Percentiles rank a stretch among this genome's conserved stretches.
Evolutionary conservation across 208 protist species (phyloP).

Genomic region (Crithidia fasciculata): DNA sequence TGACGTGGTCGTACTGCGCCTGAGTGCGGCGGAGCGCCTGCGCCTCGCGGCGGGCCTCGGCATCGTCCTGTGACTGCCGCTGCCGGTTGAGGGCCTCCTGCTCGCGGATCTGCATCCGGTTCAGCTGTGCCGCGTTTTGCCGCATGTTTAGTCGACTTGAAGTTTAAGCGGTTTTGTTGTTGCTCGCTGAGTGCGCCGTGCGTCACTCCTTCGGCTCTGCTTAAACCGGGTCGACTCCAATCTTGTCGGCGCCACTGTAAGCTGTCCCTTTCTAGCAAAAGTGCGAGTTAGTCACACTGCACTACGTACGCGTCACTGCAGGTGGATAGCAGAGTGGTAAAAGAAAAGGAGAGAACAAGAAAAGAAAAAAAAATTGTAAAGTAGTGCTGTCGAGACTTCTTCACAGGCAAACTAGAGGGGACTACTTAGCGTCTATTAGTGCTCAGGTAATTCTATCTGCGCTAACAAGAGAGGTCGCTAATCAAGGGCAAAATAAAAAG

Average conservation of each 20-base stretch:
- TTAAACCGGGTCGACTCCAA: no score
- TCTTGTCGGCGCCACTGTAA: no score
- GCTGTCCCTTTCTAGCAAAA: no score
- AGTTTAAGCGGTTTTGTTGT: not conserved
- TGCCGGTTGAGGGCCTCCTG: constrained; percentile 85
- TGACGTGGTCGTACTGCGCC: constrained; percentile 69
- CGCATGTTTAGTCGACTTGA: constrained; percentile 31
- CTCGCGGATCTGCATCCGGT: constrained; percentile 82
- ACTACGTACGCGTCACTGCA: not conserved
- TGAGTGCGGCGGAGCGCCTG: constrained; percentile 47
- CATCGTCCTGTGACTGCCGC: constrained; percentile 55
- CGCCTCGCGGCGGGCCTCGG: constrained; percentile 34
- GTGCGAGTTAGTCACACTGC: no score
- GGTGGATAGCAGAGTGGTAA: not conserved
- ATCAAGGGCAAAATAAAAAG: no score
- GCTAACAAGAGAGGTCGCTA: no score
- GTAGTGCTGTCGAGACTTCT: not conserved
- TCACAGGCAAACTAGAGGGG: no score
- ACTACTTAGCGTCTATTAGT: no score
- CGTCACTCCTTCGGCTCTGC: no score
- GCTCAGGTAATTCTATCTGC: no score
- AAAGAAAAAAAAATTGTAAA: constrained; percentile 4
- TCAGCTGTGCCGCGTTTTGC: constrained; percentile 69
- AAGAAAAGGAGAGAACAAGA: constrained; percentile 27
- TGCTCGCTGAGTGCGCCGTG: not conserved